These are phyloP conservation scores for Dalbergia oliveri DNA, from an alignment of 306 rosid genomes.

Conservation along the genomic window DNA sequence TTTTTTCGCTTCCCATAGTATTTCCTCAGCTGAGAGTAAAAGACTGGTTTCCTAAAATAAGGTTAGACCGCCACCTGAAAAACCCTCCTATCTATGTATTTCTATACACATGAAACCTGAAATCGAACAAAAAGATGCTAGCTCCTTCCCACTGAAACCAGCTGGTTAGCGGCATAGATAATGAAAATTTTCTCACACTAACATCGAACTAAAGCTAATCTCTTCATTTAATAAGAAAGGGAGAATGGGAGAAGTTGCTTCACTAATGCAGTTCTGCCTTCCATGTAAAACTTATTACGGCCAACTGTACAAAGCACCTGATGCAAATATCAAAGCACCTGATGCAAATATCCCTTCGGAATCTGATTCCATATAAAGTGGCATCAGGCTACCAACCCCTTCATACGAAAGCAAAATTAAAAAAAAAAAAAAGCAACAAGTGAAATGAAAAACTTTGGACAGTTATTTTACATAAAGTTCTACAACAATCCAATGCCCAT, in stretches of 20 bases:
- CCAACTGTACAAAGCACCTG: conserved; percentile 46
- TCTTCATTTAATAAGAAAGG: too few relatives aligned
- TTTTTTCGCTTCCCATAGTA: too few relatives aligned
- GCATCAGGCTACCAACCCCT: conserved; percentile 32
- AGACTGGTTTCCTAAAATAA: too few relatives aligned
- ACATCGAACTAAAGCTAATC: too few relatives aligned
- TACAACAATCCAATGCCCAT: conserved; percentile 52
- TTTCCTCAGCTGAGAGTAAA: too few relatives aligned
- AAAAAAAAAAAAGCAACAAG: conserved; percentile 46
- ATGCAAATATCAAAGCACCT: conserved; percentile 45
- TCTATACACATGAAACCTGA: too few relatives aligned
- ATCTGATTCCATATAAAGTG: conserved; percentile 37
- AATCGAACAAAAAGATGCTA: too few relatives aligned
- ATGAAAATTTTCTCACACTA: too few relatives aligned
- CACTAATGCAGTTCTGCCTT: not conserved
- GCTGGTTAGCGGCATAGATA: too few relatives aligned
- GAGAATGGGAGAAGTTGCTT: not conserved
- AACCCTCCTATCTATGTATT: too few relatives aligned
- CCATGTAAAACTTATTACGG: conserved; percentile 1
- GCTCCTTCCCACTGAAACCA: too few relatives aligned
- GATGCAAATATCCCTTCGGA: conserved; percentile 39
- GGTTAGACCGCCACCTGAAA: too few relatives aligned
- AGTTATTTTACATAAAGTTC: conserved; percentile 62
- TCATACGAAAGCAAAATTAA: conserved; percentile 3
- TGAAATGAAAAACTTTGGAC: conserved; percentile 47